Evolutionary conservation across 108 stramenopile genomes (phyloP).

Genomic region (Chaetoceros muelleri): DNA sequence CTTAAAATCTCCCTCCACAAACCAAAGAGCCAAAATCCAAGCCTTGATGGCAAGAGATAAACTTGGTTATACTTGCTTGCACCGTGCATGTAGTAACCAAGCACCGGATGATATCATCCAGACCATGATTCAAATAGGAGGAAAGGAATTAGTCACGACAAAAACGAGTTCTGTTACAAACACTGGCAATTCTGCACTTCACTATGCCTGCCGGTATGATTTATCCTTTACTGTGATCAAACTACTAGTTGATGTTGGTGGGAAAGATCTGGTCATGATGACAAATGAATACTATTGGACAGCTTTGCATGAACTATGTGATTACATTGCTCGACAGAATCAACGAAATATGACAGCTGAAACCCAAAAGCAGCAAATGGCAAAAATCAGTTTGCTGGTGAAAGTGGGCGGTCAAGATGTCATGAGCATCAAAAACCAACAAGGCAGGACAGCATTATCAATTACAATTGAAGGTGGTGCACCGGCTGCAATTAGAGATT

Average conservation of each 20-base stretch:
- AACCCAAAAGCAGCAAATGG: too few species aligned
- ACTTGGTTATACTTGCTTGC: neutral
- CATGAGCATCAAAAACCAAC: too few species aligned
- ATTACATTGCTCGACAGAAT: too few species aligned
- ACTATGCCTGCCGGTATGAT: neutral
- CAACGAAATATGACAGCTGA: too few species aligned
- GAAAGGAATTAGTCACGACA: neutral
- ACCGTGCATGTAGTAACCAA: neutral
- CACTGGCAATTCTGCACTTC: neutral
- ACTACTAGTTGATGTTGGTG: neutral
- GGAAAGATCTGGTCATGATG: neutral
- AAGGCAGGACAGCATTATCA: too few species aligned
- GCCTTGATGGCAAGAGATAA: neutral
- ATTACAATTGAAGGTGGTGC: too few species aligned
- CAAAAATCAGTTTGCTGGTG: too few species aligned
- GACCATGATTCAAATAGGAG: neutral
- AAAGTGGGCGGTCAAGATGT: too few species aligned
- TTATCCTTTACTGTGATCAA: neutral
- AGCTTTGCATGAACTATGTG: neutral
- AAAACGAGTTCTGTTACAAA: too few species aligned
- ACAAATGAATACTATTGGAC: neutral
- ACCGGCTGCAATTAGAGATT: too few species aligned
- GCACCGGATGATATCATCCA: neutral
- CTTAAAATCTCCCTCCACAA: neutral
- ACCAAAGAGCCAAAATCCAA: neutral